These are phyloP conservation scores for Fusarium tupiense DNA, from an alignment of 2,329 filamentous ascomycete genomes.

Conservation along the genomic window DNA sequence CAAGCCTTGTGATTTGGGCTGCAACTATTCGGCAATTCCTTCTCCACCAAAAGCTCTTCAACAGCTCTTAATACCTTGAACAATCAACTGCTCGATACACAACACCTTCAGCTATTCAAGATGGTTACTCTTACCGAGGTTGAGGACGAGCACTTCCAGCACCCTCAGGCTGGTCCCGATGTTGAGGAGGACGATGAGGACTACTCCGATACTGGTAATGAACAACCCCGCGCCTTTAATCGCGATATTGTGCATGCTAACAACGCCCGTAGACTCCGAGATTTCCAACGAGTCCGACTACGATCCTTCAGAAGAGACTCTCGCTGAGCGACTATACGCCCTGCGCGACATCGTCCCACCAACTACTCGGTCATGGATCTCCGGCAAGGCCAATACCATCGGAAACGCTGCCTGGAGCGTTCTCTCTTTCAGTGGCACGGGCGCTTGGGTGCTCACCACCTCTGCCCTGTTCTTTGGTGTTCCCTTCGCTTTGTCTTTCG, in stretches of 20 bases:
- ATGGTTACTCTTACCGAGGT: conserved; percentile 99
- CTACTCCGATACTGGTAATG: conserved; percentile 90
- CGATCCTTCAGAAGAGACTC: conserved; percentile 65
- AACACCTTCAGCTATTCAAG: conserved; percentile 49
- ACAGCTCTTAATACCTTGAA: conserved; percentile 16
- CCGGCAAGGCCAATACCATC: conserved; percentile 68
- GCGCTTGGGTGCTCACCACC: conserved; percentile 90
- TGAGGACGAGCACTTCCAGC: conserved; percentile 92
- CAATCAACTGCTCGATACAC: not conserved
- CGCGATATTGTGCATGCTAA: conserved; percentile 5
- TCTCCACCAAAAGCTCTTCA: conserved; percentile 10
- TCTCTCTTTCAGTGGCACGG: conserved; percentile 80
- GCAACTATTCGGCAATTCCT: not conserved
- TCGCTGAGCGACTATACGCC: conserved; percentile 76
- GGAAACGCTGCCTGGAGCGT: conserved; percentile 60
- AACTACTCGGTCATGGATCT: conserved; percentile 74
- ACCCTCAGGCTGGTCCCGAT: conserved; percentile 73
- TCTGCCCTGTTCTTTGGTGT: conserved; percentile 90
- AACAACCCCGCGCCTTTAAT: conserved; percentile 2
- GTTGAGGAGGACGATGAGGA: conserved; percentile 94
- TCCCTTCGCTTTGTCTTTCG: conserved; percentile 90
- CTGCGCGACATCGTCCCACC: conserved; percentile 81
- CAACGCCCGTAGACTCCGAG: conserved; percentile 73
- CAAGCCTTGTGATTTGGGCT: not conserved
- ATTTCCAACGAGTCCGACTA: conserved; percentile 84